Evolutionary conservation across 768 basidiomycete genomes (phyloP), one percentile per base, ranked within the genome.

Genomic region (Boletus tomentosulus): DNA sequence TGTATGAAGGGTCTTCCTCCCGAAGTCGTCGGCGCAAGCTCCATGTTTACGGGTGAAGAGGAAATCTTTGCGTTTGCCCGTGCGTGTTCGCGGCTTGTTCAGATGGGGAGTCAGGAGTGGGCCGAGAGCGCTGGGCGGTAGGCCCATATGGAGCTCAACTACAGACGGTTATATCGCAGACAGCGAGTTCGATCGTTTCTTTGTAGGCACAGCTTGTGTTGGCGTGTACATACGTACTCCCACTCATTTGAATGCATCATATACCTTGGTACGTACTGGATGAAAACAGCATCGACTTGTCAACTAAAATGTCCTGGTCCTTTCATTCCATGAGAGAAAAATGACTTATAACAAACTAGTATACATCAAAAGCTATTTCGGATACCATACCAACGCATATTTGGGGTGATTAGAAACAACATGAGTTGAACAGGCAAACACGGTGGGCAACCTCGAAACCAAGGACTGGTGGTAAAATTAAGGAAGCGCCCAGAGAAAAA

Each of bases 1-100:
- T 28, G 1, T 11, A 25, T 51, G 31, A 59, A 95, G 92, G 93
- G 93, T 19, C 75, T 98, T 1, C 79, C 87, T 1, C 79, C 78
- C 24, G 84, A 92, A 28, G 73, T 80, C 19, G 87, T 96, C 16
- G 90, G 92, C 33, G 76, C 78, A 2, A 92, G 88, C 57, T 87
- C 92, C 41, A 89, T 99, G 75, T 98, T 98, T 66, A 87, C 87
- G 0, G 95, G 96, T 4, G 95, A 98, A 64, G 97, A 98, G 69
- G 97, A 98, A 71, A 68, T 98, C 0, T 99, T 99, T 66, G 97
- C 97, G 0, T 99, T 98, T 69, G 94, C 93, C 11, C 82, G 97
- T 34, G 95, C 95, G 19, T 92, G 90, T 65, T 92, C 89, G 24
- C 78, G 92, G 42, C 74, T 92, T 16, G 87, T 91, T 43, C 83